Conservation (phyloP, 805 yeast genomes). For the Wickerhamomyces tratensis region DNA sequence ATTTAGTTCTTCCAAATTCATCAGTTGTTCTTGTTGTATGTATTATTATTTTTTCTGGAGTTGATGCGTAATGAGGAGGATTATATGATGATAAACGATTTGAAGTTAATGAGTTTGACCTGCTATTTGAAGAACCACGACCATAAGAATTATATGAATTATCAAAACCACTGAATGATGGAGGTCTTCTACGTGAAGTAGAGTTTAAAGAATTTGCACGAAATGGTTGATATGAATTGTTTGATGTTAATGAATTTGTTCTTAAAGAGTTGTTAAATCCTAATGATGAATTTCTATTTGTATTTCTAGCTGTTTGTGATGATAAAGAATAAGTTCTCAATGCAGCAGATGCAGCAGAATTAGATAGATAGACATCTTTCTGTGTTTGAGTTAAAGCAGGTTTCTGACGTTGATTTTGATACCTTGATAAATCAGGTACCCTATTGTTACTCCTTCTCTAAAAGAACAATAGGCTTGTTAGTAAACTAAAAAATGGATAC, state of each 20-base stretch:
- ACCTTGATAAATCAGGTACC: constrained; percentile 25
- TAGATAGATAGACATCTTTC: constrained; percentile 10
- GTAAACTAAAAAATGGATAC: background rate
- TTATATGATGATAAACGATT: background rate
- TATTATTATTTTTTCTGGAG: constrained; percentile 22
- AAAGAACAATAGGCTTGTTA: constrained; percentile 5
- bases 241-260: background rate
- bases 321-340: constrained; percentile 11
- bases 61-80: background rate
- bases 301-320: constrained; percentile 1
- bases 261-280: background rate
- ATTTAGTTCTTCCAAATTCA: constrained; percentile 35
- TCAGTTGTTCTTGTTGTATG: constrained; percentile 39
- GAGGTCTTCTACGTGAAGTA: constrained; percentile 1
- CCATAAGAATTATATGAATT: background rate
- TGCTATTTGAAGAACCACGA: constrained; percentile 8
- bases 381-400: constrained; percentile 1
- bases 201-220: constrained; percentile 10
- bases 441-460: constrained; percentile 14
- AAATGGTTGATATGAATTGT: constrained; percentile 5
- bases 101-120: constrained; percentile 8
- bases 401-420: constrained; percentile 15
- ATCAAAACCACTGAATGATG: background rate
- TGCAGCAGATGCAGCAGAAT: constrained; percentile 8
- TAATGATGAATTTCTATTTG: background rate